phyloP scores from a whole-genome alignment of 1,284 basidiomycete genomes.

The Anthracocystis walkeri region DNA sequence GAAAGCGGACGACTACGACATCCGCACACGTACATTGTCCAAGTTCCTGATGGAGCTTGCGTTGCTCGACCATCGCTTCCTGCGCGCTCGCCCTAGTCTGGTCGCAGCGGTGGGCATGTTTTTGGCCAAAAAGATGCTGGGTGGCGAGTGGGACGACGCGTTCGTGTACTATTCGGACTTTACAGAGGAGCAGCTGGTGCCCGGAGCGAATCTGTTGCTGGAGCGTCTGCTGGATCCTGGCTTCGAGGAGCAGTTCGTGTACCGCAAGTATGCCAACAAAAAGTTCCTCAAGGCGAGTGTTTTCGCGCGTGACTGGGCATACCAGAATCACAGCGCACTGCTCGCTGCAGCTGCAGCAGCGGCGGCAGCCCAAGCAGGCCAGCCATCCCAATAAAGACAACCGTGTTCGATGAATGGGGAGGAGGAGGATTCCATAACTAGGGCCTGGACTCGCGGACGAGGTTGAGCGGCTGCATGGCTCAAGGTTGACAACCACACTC shows the following conservation, averaged over 20 bases:
- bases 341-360: constrained; percentile 44
- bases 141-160: constrained; percentile 75
- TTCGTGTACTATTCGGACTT: constrained; percentile 95
- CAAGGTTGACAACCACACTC: constrained; percentile 35
- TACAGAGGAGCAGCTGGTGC: constrained; percentile 87
- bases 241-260: constrained; percentile 88
- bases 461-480: background rate
- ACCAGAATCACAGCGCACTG: constrained; percentile 57
- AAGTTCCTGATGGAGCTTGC: constrained; percentile 99
- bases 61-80: constrained; percentile 90
- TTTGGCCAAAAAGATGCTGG: constrained; percentile 68
- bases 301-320: constrained; percentile 72
- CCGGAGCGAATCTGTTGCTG: constrained; percentile 84
- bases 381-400: constrained; percentile 18
- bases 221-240: constrained; percentile 84
- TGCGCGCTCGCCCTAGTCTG: constrained; percentile 91
- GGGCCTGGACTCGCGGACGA: background rate
- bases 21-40: constrained; percentile 90
- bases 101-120: constrained; percentile 98
- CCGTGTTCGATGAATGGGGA: background rate
- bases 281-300: constrained; percentile 83
- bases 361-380: constrained; percentile 36
- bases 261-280: constrained; percentile 96
- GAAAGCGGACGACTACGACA: constrained; percentile 97
- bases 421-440: too few species aligned